These are phyloP conservation scores for Tulasnella sp. DNA, from an alignment of 768 basidiomycete species.

Conservation along the genomic window DNA sequence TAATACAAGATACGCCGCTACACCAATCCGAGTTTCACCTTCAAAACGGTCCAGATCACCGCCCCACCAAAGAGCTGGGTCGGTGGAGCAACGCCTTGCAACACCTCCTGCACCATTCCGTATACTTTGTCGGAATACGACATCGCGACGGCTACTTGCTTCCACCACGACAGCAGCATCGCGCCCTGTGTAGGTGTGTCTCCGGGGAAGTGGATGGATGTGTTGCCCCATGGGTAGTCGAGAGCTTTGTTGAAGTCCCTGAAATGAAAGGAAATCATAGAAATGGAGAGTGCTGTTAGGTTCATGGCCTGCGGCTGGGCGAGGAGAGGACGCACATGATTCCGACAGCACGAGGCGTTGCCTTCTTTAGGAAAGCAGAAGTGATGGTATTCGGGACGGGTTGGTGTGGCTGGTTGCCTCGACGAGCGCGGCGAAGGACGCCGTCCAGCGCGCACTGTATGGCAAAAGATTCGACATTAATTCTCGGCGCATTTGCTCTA, in stretches of 20 bases:
- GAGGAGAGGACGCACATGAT: neutral
- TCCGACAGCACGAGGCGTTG: neutral
- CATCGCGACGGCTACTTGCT: conserved; percentile 4
- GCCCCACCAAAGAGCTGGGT: neutral
- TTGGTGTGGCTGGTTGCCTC: neutral
- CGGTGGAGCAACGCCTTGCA: neutral
- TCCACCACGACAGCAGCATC: conserved; percentile 3
- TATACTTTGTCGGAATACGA: neutral
- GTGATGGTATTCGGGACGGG: neutral
- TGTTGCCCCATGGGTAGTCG: conserved; percentile 12
- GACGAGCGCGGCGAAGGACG: neutral
- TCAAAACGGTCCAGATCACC: neutral
- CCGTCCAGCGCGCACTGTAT: neutral
- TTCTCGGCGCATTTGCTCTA: neutral
- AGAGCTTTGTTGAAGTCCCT: conserved; percentile 16
- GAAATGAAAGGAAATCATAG: neutral
- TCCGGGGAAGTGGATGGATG: neutral
- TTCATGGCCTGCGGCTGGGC: neutral
- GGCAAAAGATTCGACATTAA: neutral
- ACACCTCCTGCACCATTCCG: neutral
- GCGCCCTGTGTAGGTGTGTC: neutral
- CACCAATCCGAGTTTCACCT: neutral
- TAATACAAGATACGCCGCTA: neutral
- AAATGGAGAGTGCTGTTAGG: neutral
- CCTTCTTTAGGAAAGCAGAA: neutral